Evolutionary conservation across 2,329 filamentous ascomycete species (phyloP), one percentile per base, ranked within the genome.

Genomic region (Diaporthe eres): DNA sequence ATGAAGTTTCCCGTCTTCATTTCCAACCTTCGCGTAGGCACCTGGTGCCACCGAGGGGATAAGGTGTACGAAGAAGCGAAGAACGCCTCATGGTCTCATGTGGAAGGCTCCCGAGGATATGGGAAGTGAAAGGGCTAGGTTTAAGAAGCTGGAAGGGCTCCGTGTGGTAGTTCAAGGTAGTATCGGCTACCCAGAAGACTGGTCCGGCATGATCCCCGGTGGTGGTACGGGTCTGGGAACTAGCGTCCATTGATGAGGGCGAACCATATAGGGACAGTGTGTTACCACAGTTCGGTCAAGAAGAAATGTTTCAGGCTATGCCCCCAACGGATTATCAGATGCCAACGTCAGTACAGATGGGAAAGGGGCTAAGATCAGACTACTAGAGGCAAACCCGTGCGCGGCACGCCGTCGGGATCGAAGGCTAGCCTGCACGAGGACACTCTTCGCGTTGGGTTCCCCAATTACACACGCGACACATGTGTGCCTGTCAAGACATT

Each of bases 1-100:
- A 68, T 53, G 22, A 53, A 42, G 47, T 10, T 68, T 25, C 31
- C 31, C n/a, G 47, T 53, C 65, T 68, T 53, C 65, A 68, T 68
- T 68, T 68, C 63, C 47, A 25, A 37, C 47, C 28, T 31, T 39
- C 12, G 47, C 22, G 9, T 15, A 13, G 47, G 22, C 63, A 51
- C 63, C 28, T 51, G 17, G 44, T 53, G 44, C 65, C 65, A 55
- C 13, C n/a, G 65, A 39, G 31, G 31, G 34, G 13, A 13, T 19
- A 9, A 68, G 65, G 44, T 68, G 5, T 37, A 13, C 9, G n/a
- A 39, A 68, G 65, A 68, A 15, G 31, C 47, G 31, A 53, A 53
- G 65, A 25, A 53, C 47, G 65, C 49, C 65, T 53, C 65, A 53
- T 68, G 47, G 63, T 31, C 63, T 68, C 44, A 53, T 39, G 31